phyloP scores from a whole-genome alignment of 2,329 filamentous ascomycete genomes.

The Venturia pyrina region DNA sequence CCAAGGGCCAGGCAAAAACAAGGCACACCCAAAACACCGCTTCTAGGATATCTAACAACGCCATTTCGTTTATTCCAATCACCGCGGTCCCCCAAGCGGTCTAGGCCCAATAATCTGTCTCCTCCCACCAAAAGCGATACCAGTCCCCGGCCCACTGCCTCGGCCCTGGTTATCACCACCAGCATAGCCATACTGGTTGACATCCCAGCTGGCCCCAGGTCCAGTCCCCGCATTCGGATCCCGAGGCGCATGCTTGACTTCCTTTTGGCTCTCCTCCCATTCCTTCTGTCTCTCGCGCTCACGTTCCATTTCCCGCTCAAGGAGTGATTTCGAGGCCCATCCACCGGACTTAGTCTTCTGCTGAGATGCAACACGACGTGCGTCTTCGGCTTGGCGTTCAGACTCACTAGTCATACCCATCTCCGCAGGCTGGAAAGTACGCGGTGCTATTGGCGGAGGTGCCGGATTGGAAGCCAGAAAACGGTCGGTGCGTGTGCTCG shows the following conservation, averaged over 20 bases:
- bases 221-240: slow-evolving; percentile 52
- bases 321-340: slow-evolving; percentile 57
- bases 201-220: slow-evolving; percentile 64
- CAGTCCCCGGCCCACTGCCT: slow-evolving; percentile 49
- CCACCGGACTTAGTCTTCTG: slow-evolving; percentile 51
- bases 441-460: slow-evolving; percentile 35
- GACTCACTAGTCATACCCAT: slow-evolving; percentile 45
- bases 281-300: slow-evolving; percentile 67
- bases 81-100: slow-evolving; percentile 30
- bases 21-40: background rate
- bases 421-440: slow-evolving; percentile 36
- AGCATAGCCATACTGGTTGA: slow-evolving; percentile 66
- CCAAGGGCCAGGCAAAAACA: background rate
- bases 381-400: slow-evolving; percentile 54
- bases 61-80: background rate
- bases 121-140: slow-evolving; percentile 51
- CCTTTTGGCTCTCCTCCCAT: slow-evolving; percentile 68
- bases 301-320: slow-evolving; percentile 73
- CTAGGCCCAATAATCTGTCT: slow-evolving; percentile 73
- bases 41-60: background rate
- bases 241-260: slow-evolving; percentile 46
- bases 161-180: slow-evolving; percentile 67
- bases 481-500: slow-evolving; percentile 42
- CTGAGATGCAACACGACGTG: slow-evolving; percentile 49
- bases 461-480: slow-evolving; percentile 47